Evolutionary conservation across 208 protist genomes (phyloP), one percentile per base, ranked within the genome.

Genomic region (Blastocrithidia nonstop): DNA sequence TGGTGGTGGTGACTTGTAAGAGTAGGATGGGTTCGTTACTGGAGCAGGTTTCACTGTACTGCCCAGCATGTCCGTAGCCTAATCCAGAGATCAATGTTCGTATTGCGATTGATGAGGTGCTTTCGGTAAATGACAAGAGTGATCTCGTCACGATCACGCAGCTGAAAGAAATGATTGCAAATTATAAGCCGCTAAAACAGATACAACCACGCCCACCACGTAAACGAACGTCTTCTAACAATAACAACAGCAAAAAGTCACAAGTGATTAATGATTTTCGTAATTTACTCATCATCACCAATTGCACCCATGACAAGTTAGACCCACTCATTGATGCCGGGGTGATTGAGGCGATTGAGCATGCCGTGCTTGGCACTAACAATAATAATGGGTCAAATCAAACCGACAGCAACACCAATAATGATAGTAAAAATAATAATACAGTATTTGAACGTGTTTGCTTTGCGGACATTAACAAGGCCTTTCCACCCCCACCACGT

Each of bases 11-110:
- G 7, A 61, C 69, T 6, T 66, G 55, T 36, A 59, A 65, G 22
- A 57, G 71, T n/a, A 73, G 65, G 38, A 46, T 82, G 15, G 77
- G 83, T 9, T 69, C 70, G 9, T 57, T 88, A 42, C 42, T 92
- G 15, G 83, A 92, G 62, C 57, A 78, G 35, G 53, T 92, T 25
- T 78, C 65, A n/a, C 31, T 92, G 22, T 82, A 86, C 61, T 88
- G 78, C 55, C 83, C 83, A 0, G 53, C 46, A n/a, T 35, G 29
- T 11, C 29, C 11, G 29, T 35, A n/a, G 29, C 29, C 11, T n/a
- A 15, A n/a, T 35, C 38, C 40, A 29, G 74, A 80, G 64, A 23
- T 92, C 7, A 73, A 68, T 52, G 44, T 87, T 38, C 80, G 61
- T 29, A 66, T 92, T 20, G 75, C 79, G 17, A 60, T 86, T 15